These are phyloP conservation scores for Lipomyces spencermartinsiae DNA, from an alignment of 805 yeast genomes.

Conservation along the genomic window DNA sequence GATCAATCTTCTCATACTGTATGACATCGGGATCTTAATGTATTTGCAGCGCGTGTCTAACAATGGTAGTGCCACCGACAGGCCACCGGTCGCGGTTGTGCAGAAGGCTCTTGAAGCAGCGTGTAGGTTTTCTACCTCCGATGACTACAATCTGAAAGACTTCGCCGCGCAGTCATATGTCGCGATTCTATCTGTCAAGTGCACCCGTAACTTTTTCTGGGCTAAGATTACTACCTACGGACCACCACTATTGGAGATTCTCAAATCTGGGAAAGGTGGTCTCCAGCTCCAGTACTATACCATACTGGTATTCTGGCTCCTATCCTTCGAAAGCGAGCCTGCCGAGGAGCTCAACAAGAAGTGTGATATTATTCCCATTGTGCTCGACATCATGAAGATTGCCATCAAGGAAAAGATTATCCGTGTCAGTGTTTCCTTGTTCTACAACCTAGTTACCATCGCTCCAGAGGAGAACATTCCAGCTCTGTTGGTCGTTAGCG, in stretches of 20 bases:
- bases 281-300: slow-evolving; percentile 85
- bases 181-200: slow-evolving; percentile 61
- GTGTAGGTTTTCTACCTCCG: slow-evolving; percentile 46
- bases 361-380: slow-evolving; percentile 58
- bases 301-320: slow-evolving; percentile 80
- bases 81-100: slow-evolving; percentile 46
- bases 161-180: slow-evolving; percentile 70
- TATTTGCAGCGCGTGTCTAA: background rate
- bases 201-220: slow-evolving; percentile 62
- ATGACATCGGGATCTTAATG: slow-evolving; percentile 16
- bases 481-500: slow-evolving; percentile 74
- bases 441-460: slow-evolving; percentile 44
- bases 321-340: slow-evolving; percentile 70
- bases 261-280: slow-evolving; percentile 54
- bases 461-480: slow-evolving; percentile 59
- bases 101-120: slow-evolving; percentile 49
- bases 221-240: slow-evolving; percentile 51
- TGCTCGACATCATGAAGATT: slow-evolving; percentile 65
- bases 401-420: slow-evolving; percentile 93
- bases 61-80: slow-evolving; percentile 39
- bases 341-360: slow-evolving; percentile 55
- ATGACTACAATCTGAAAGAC: slow-evolving; percentile 60
- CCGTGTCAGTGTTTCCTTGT: slow-evolving; percentile 73
- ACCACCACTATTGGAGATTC: slow-evolving; percentile 57
- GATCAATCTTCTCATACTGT: slow-evolving; percentile 57